Base-by-base conservation (phyloP, 306 rosid species). In the Datisca glomerata region DNA sequence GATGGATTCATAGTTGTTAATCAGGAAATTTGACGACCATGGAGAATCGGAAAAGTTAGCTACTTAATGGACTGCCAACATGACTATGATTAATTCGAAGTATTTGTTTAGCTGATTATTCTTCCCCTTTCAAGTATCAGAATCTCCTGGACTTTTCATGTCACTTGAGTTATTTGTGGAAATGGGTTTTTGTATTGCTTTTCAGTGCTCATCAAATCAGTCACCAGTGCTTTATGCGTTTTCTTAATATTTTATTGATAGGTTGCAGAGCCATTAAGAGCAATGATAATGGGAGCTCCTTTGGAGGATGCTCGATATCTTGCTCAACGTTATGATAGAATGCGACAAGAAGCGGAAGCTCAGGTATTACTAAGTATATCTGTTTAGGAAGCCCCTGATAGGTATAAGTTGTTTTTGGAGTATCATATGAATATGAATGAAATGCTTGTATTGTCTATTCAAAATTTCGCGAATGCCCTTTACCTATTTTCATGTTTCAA, bases 301-400 rank as follows among this genome's bases (percentile, higher is more conserved):
- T 67, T 85, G 70, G 96, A 85, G 65, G 96, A 85, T 69, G 96
- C 96, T 52, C 72, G 96, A 41, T 85, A 80, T 77, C 93, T 85
- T 53, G 93, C 93, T 64, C 96, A 85, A 60, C 96, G 93, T 37
- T 85, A 85, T 51, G 96, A 85, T 43, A 67, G 96, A 77, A 69
- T 85, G 85, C 76, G 96, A 19, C 96, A 85, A 69, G 96, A 85
- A 67, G 79, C 89, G 43, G 96, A 85, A 69, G 81, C 93, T 22
- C 96, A 80, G 93, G 93, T 80, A 72, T 65, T 46, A 53, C 33
- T 57, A 52, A 61, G 15, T 3, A 18, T n/a, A n/a, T n/a, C n/a
- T n/a, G n/a, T n/a, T n/a, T n/a, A n/a, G n/a, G n/a, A n/a, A n/a
- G n/a, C n/a, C n/a, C n/a, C n/a, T n/a, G n/a, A n/a, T n/a, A n/a